Base-by-base conservation (phyloP, 139 green algal species). In the Tetradesmus lagerheimii region DNA sequence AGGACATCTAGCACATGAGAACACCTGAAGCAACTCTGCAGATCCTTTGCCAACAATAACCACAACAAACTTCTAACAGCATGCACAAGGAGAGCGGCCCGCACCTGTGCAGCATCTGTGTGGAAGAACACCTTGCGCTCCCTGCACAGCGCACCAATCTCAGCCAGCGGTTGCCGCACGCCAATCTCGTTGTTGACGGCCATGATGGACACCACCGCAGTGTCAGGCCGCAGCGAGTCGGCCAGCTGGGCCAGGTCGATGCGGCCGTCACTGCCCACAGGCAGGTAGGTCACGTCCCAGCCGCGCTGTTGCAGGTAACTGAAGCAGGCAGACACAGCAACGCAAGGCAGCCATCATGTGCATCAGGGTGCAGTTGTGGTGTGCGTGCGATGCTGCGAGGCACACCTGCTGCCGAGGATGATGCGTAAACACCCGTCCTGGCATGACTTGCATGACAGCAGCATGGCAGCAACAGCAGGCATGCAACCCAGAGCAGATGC, bases 121-220 rank as follows among this genome's bases (percentile, higher is more conserved):
- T 99, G 98, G 92, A 99, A 99, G 88, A 99, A 98, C 0, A 95
- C 90, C 23, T 93, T 92, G n/a, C 88, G 89, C 74, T 92, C 39
- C 27, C 97, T 93, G 93, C 97, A 99, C 45, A 99, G 74, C 45
- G 88, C 90, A 15, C 97, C 98, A 66, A 99, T 99, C 91, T 99
- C 96, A 82, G 93, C 90, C 38, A 99, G 85, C 4, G 97, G 98
- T 94, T 99, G 98, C 25, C 98, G 87, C 81, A 97, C 94, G 6
- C 97, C 98, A 83, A 99, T 99, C 94, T 99, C 98, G 90, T 99
- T 99, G 94, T 99, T 99, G 45, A 99, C 96, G 9, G 95, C 93
- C 98, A 99, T 99, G 64, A 99, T 91, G 6, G 95, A 98, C 9
- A 99, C 97, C 12, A 99, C 43, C 11, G 92, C 97, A 0, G 98